Evolutionary conservation across 2,329 filamentous ascomycete genomes (phyloP).

Genomic region (Cephalotrichum gorgonifer): DNA sequence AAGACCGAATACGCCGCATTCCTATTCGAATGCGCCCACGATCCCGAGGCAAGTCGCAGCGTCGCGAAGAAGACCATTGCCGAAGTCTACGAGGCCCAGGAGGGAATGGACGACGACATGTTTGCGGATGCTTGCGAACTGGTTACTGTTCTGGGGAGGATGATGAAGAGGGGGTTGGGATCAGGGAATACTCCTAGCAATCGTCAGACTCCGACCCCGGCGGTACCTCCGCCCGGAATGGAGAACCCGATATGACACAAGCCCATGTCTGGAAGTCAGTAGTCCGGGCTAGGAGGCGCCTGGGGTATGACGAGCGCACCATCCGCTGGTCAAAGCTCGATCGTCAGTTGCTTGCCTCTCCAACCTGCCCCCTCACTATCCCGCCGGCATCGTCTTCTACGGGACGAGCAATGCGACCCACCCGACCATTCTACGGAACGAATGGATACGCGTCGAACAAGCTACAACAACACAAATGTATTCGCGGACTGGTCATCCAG

Average conservation of each 20-base stretch:
- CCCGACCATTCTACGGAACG: neutral
- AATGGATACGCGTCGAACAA: too few species aligned
- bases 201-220: constrained; percentile 18
- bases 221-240: constrained; percentile 24
- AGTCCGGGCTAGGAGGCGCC: neutral
- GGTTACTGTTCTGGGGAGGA: constrained; percentile 74
- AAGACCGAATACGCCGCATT: constrained; percentile 92
- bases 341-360: neutral
- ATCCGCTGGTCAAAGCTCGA: neutral
- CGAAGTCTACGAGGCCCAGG: constrained; percentile 82
- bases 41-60: constrained; percentile 62
- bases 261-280: neutral
- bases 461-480: too few species aligned
- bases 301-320: neutral
- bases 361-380: neutral
- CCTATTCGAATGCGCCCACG: constrained; percentile 84
- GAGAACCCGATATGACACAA: constrained; percentile 27
- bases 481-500: too few species aligned
- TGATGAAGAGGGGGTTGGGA: constrained; percentile 67
- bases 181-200: constrained; percentile 23
- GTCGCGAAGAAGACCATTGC: constrained; percentile 75
- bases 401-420: too few species aligned
- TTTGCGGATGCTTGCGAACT: constrained; percentile 86
- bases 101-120: constrained; percentile 91
- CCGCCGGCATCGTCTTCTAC: neutral